These are phyloP conservation scores for Gremmenia infestans DNA, from an alignment of 2,329 filamentous ascomycete genomes.

Conservation along the genomic window DNA sequence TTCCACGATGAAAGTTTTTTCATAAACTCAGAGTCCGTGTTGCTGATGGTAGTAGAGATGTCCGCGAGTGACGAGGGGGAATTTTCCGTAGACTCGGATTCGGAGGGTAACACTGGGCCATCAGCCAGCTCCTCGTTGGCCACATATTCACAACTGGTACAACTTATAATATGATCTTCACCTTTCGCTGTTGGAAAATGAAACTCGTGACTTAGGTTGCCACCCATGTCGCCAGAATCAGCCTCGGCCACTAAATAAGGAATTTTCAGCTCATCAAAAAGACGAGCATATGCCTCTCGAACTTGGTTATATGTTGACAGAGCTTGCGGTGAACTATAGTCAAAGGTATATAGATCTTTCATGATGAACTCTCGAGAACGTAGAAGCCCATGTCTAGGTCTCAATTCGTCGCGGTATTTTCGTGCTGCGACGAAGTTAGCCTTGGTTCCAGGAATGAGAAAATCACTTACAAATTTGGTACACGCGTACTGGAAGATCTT, in stretches of 20 bases:
- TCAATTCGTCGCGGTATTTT: slow-evolving; percentile 90
- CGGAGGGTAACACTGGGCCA: slow-evolving; percentile 5
- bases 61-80: neutral
- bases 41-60: neutral
- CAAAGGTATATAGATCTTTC: slow-evolving; percentile 98
- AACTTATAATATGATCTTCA: slow-evolving; percentile 80
- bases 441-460: neutral
- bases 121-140: slow-evolving; percentile 83
- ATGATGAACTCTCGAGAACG: slow-evolving; percentile 90
- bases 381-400: slow-evolving; percentile 82
- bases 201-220: slow-evolving; percentile 89
- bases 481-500: slow-evolving; percentile 75
- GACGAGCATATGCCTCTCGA: slow-evolving; percentile 63
- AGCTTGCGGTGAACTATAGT: slow-evolving; percentile 61
- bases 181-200: slow-evolving; percentile 76
- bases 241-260: slow-evolving; percentile 83
- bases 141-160: slow-evolving; percentile 66
- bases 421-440: slow-evolving; percentile 49
- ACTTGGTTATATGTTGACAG: slow-evolving; percentile 76
- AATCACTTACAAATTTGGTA: slow-evolving; percentile 76
- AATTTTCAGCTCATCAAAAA: slow-evolving; percentile 79
- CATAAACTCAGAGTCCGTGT: slow-evolving; percentile 42
- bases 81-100: neutral
- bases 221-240: slow-evolving; percentile 95
- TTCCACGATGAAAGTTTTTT: slow-evolving; percentile 25